Evolutionary conservation across 2,329 filamentous ascomycete genomes (phyloP).

Genomic region (Exophiala spinifera): DNA sequence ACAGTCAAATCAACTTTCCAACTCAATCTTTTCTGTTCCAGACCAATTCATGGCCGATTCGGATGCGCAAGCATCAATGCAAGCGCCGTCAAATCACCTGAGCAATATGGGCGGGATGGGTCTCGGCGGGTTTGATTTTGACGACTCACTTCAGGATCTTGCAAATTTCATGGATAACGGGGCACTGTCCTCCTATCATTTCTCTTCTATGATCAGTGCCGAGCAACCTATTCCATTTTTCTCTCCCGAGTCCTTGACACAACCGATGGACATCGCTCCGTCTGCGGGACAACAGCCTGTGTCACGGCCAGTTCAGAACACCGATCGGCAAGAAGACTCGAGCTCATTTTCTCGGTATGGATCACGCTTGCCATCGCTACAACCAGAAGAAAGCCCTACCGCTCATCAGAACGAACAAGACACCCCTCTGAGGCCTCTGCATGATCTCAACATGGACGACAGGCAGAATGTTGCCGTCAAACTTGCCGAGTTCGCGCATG

Average conservation of each 20-base stretch:
- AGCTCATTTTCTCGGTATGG: slow-evolving; percentile 38
- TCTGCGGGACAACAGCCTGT: slow-evolving; percentile 13
- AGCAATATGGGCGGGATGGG: slow-evolving; percentile 33
- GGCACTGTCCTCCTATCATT: slow-evolving; percentile 39
- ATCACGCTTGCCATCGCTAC: slow-evolving; percentile 39
- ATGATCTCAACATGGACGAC: slow-evolving; percentile 37
- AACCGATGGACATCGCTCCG: slow-evolving; percentile 29
- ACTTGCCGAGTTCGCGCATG: slow-evolving; percentile 23
- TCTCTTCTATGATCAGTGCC: slow-evolving; percentile 38
- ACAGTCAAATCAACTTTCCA: slow-evolving; percentile 13
- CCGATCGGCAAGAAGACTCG: slow-evolving; percentile 34
- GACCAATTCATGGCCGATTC: slow-evolving; percentile 35
- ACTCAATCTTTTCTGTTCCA: slow-evolving; percentile 12
- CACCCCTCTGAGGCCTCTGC: slow-evolving; percentile 29
- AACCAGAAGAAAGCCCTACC: slow-evolving; percentile 36
- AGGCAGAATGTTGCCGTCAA: slow-evolving; percentile 30
- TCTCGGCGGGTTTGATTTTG: slow-evolving; percentile 29
- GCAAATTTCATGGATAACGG: slow-evolving; percentile 40
- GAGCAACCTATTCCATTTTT: slow-evolving; percentile 44
- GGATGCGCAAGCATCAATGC: slow-evolving; percentile 38
- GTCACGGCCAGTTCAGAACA: slow-evolving; percentile 5
- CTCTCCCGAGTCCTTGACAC: slow-evolving; percentile 38
- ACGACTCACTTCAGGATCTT: slow-evolving; percentile 38
- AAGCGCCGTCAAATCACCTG: slow-evolving; percentile 34
- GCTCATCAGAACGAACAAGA: slow-evolving; percentile 13